Conservation (phyloP, 495 filamentous ascomycete species). For the Niebla homalea region DNA sequence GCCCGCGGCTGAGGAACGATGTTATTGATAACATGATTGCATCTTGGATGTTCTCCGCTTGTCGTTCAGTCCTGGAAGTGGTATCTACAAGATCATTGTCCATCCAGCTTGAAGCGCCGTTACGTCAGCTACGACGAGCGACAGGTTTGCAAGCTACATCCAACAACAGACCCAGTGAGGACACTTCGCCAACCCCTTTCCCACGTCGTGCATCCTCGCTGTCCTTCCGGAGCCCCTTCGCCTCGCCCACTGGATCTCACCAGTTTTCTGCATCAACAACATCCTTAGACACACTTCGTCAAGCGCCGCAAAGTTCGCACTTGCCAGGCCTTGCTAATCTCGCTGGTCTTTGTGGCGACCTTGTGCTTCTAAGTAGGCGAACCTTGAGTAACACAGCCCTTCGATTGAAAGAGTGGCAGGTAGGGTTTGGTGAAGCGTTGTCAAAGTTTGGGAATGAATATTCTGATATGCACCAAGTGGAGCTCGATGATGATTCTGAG, state of each 20-base stretch:
- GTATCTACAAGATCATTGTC: conserved; percentile 52
- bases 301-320: conserved; percentile 16
- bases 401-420: conserved; percentile 55
- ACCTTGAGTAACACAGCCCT: conserved; percentile 62
- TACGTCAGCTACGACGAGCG: conserved; percentile 8
- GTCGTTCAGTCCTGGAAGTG: conserved; percentile 63
- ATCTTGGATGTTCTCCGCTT: conserved; percentile 71
- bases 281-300: conserved; percentile 7
- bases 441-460: conserved; percentile 32
- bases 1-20: conserved; percentile 3
- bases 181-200: background rate
- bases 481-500: conserved; percentile 27
- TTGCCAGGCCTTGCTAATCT: conserved; percentile 69
- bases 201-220: conserved; percentile 36
- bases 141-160: background rate
- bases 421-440: conserved; percentile 55
- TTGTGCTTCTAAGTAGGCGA: conserved; percentile 66
- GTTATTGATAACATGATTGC: conserved; percentile 71
- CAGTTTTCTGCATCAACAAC: conserved; percentile 2
- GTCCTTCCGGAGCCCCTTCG: background rate
- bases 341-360: conserved; percentile 66
- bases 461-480: conserved; percentile 39
- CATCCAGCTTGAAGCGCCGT: conserved; percentile 8
- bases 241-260: background rate
- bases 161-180: background rate